Evolutionary conservation across 148 eudicot species (phyloP).

Genomic region (Heliosperma pusillum): DNA sequence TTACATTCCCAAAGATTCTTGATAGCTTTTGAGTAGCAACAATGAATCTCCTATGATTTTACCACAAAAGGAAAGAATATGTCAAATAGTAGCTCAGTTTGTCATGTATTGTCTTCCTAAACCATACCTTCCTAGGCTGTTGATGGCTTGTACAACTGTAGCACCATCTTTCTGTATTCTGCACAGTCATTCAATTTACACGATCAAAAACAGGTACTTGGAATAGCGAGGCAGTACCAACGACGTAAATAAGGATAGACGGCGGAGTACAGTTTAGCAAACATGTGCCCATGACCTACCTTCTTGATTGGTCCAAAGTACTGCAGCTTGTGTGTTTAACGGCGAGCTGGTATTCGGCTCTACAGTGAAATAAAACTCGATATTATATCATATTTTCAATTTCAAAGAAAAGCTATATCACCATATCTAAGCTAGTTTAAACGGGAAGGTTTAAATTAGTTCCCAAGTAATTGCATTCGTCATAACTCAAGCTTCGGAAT

Average conservation of each 20-base stretch:
- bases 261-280: background rate
- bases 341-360: constrained; percentile 83
- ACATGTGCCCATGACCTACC: constrained; percentile 24
- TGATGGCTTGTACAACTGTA: constrained; percentile 74
- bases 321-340: constrained; percentile 85
- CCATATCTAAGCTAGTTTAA: too few relatives aligned
- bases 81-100: too few relatives aligned
- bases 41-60: too few relatives aligned
- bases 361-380: constrained; percentile 11
- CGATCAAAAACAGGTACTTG: background rate
- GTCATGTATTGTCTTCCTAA: background rate
- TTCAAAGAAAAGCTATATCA: too few relatives aligned
- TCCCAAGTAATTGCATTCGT: too few relatives aligned
- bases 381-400: background rate
- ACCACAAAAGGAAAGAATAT: too few relatives aligned
- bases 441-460: background rate
- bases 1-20: too few relatives aligned
- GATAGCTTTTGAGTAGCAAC: too few relatives aligned
- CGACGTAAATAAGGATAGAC: background rate
- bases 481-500: background rate
- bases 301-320: constrained; percentile 89
- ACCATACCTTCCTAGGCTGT: constrained; percentile 10
- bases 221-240: background rate
- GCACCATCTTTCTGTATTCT: constrained; percentile 94
- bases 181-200: constrained; percentile 25